Conservation (phyloP, 345 rosid species). For the Cardamine chenopodiifolia region DNA sequence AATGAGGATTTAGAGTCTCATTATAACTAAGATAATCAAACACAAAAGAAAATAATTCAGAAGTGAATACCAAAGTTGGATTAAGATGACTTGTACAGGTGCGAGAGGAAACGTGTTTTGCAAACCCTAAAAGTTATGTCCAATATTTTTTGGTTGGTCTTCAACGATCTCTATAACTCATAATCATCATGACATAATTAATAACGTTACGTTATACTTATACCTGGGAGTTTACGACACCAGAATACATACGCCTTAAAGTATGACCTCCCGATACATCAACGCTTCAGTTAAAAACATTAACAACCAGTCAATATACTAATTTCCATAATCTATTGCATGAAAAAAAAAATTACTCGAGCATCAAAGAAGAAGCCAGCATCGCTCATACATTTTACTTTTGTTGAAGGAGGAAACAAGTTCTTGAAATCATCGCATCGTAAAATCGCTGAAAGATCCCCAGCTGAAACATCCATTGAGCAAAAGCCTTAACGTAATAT, state of each 20-base stretch:
- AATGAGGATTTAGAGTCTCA: background rate
- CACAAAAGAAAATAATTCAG: background rate
- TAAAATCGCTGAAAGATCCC: constrained; percentile 73
- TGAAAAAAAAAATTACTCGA: constrained; percentile 51
- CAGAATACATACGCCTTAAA: constrained; percentile 63
- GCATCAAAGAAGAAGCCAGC: constrained; percentile 92
- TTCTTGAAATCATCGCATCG: constrained; percentile 65
- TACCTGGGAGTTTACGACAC: constrained; percentile 84
- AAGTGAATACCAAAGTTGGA: constrained; percentile 36
- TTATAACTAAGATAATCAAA: background rate
- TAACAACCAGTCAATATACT: constrained; percentile 2
- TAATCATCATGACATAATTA: background rate
- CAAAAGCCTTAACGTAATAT: constrained; percentile 58
- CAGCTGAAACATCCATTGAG: constrained; percentile 96
- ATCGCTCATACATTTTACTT: constrained; percentile 89
- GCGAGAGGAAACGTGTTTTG: constrained; percentile 32
- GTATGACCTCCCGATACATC: constrained; percentile 83
- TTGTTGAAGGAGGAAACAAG: constrained; percentile 59
- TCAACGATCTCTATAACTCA: background rate
- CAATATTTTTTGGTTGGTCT: background rate
- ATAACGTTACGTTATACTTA: background rate
- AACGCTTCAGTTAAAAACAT: constrained; percentile 49
- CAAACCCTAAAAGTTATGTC: constrained; percentile 29
- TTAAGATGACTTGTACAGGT: constrained; percentile 32
- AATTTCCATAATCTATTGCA: background rate